Conservation (phyloP, 345 rosid genomes). For the Isatis tinctoria region DNA sequence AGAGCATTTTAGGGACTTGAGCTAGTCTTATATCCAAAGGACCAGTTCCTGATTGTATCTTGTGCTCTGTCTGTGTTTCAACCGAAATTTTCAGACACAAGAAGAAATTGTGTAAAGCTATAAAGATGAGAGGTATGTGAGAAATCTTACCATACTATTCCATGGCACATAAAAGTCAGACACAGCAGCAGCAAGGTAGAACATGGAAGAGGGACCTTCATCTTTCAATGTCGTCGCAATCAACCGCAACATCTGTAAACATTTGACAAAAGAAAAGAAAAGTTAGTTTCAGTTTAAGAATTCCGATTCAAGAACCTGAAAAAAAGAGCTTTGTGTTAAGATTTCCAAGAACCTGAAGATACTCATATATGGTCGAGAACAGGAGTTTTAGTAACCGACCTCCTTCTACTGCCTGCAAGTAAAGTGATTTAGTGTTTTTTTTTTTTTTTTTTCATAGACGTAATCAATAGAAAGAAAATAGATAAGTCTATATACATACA, state of each 20-base stretch:
- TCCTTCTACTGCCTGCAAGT: slow-evolving; percentile 56
- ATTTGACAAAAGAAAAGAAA: too few relatives aligned
- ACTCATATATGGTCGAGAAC: slow-evolving; percentile 88
- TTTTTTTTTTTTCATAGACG: too few relatives aligned
- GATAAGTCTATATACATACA: slow-evolving; percentile 39
- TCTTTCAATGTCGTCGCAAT: slow-evolving; percentile 48
- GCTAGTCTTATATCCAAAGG: slow-evolving; percentile 85
- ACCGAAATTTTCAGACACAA: background rate
- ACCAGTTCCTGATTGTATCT: slow-evolving; percentile 86
- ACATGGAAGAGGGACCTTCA: slow-evolving; percentile 58
- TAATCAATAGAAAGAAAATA: slow-evolving; percentile 3
- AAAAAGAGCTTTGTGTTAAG: too few relatives aligned
- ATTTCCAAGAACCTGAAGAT: slow-evolving; percentile 68
- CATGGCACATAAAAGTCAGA: slow-evolving; percentile 95
- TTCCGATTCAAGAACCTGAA: too few relatives aligned
- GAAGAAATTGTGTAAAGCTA: background rate
- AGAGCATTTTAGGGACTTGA: slow-evolving; percentile 93
- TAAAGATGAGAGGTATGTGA: background rate
- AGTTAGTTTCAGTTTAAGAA: too few relatives aligned
- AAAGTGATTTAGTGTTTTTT: too few relatives aligned
- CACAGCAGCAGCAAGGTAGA: slow-evolving; percentile 92
- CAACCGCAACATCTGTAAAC: slow-evolving; percentile 62
- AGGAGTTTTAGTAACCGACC: slow-evolving; percentile 73
- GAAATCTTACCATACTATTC: slow-evolving; percentile 82
- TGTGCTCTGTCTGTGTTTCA: slow-evolving; percentile 74